Evolutionary conservation across 805 yeast genomes (phyloP), one percentile per base, ranked within the genome.

Genomic region (Cyberlindnera sargentensis): DNA sequence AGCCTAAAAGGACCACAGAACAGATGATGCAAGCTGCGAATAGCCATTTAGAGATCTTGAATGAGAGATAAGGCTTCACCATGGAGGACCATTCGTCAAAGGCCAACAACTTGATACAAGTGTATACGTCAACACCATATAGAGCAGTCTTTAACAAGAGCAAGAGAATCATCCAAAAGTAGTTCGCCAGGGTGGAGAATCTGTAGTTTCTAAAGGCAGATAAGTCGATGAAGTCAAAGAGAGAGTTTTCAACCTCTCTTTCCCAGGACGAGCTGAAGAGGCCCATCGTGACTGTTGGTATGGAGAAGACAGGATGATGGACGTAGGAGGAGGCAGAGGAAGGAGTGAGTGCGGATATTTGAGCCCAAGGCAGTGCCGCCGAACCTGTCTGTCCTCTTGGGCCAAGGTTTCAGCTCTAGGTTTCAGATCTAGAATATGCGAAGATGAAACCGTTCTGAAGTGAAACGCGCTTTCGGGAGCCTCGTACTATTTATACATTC

Each of bases 1-100:
- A 79, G 1, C 78, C 48, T 40, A 82, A 54, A 26, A 84, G 64
- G 4, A 74, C 62, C 39, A 85, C 67, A 8, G 91, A 82, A 43
- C 84, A 73, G 9, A 88, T 71, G 47, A 88, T 88, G 60, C 96
- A 88, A 3, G 82, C 86, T 20, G 84, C 77, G 57, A 83, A 84
- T n/a, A 84, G 64, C 91, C 91, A 84, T 56, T 67, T 76, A 46
- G 70, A 73, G 44, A 72, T 77, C 57, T 54, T 73, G 47, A 74
- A 70, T 1, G 80, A 67, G 4, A 76, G 59, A 47, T 59, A 67
- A 4, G 82, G 80, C 42, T 66, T 62, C 41, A 74, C 72, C 36
- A 69, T 62, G 4, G 78, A 70, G 4, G 81, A 71, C 91, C 91
- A 83, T 37, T 75, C 68, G 56, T 83, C 75, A 60, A 82, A 80